Percentiles rank a stretch among this genome's conserved stretches.
Conservation (phyloP, 768 basidiomycete species). For the Leccinum subtestaceum region DNA sequence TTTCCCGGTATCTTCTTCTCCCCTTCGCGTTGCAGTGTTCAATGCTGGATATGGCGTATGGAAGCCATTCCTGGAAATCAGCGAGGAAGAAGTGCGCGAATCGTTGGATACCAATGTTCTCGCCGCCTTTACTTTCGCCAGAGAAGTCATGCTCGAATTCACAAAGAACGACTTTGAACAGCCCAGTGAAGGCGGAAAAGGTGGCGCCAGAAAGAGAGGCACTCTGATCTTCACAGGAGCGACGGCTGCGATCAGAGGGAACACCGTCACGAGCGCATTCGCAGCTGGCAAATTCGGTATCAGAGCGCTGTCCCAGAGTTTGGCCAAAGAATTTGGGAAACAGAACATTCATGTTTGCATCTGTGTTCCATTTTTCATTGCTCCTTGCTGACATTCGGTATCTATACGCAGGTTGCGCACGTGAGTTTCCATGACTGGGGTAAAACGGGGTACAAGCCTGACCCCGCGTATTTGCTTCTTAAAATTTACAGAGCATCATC, state of each 20-base stretch:
- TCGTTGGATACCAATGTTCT: conserved; percentile 52
- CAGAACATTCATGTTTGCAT: conserved; percentile 65
- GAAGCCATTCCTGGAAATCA: conserved; percentile 67
- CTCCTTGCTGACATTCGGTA: not conserved
- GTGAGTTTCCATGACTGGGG: conserved; percentile 37
- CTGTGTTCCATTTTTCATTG: not conserved
- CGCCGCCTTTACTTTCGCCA: conserved; percentile 62
- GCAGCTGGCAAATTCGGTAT: conserved; percentile 62
- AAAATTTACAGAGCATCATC: conserved; percentile 52
- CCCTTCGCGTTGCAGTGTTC: conserved; percentile 61
- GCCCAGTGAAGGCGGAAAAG: conserved; percentile 38
- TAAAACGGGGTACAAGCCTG: not conserved
- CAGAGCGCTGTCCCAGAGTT: conserved; percentile 64
- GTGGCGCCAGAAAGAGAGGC: conserved; percentile 53
- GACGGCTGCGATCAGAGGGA: conserved; percentile 64
- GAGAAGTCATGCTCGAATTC: conserved; percentile 56
- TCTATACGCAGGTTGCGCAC: conserved; percentile 52
- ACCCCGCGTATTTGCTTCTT: not conserved
- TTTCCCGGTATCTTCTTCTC: conserved; percentile 47
- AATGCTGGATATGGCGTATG: conserved; percentile 58
- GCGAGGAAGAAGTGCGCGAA: conserved; percentile 52
- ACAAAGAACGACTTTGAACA: conserved; percentile 48
- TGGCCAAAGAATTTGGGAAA: conserved; percentile 73
- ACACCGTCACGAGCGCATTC: conserved; percentile 57
- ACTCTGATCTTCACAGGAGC: conserved; percentile 73